Evolutionary conservation across 495 filamentous ascomycete species (phyloP).

Genomic region (Cercophora scortea): DNA sequence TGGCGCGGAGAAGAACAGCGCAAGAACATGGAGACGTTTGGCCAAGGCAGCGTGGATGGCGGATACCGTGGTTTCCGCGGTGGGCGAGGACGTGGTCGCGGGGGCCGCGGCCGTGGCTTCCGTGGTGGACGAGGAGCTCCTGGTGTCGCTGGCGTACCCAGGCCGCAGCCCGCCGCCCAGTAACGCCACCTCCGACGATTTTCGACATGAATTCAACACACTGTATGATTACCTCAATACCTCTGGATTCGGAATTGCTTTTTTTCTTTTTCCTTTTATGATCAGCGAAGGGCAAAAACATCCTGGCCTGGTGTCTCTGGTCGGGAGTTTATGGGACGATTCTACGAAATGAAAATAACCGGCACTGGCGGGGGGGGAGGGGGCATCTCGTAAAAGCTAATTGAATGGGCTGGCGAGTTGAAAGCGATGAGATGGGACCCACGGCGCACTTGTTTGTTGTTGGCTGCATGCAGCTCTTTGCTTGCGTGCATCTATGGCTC

Average conservation of each 20-base stretch:
- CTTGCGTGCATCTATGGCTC: not conserved
- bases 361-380: slow-evolving; percentile 1
- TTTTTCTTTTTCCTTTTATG: slow-evolving; percentile 3
- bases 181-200: slow-evolving; percentile 10
- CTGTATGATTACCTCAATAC: slow-evolving; percentile 13
- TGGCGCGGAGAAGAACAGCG: slow-evolving; percentile 89
- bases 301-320: slow-evolving; percentile 10
- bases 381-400: slow-evolving; percentile 3
- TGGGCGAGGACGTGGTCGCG: slow-evolving; percentile 62
- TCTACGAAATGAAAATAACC: slow-evolving; percentile 11
- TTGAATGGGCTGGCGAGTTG: not conserved
- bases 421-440: not conserved
- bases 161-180: slow-evolving; percentile 18
- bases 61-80: slow-evolving; percentile 70
- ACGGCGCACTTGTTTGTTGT: too few relatives aligned
- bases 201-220: not conserved
- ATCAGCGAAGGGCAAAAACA: slow-evolving; percentile 6
- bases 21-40: slow-evolving; percentile 97
- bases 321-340: slow-evolving; percentile 9
- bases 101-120: slow-evolving; percentile 46
- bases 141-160: slow-evolving; percentile 15
- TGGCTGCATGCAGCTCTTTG: not conserved
- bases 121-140: slow-evolving; percentile 36
- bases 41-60: slow-evolving; percentile 90
- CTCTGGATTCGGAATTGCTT: slow-evolving; percentile 7